Conservation (phyloP, 495 filamentous ascomycete genomes). For the Aspergillus mulundensis region DNA sequence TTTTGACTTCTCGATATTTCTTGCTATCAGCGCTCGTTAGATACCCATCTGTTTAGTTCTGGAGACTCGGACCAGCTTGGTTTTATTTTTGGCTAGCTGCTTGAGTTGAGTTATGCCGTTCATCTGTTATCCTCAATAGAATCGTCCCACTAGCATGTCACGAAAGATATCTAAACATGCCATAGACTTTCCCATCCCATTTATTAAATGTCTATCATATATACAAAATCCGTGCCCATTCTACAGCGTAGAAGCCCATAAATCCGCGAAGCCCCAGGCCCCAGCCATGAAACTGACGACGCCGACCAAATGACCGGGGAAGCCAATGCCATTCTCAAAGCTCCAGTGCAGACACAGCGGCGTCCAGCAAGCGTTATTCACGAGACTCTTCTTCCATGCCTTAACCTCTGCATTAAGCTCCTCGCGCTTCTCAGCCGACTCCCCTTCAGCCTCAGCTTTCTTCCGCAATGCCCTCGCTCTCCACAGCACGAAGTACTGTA, state of each 20-base stretch:
- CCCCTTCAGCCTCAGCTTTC: constrained; percentile 21
- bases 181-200: too few species aligned
- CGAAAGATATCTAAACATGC: too few species aligned
- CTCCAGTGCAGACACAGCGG: constrained; percentile 78
- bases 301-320: constrained; percentile 62
- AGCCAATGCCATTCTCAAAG: constrained; percentile 64
- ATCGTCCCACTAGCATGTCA: too few species aligned
- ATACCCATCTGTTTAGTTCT: neutral
- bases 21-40: neutral
- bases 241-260: constrained; percentile 32
- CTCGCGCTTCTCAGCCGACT: constrained; percentile 34
- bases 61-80: neutral
- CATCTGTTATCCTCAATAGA: too few species aligned
- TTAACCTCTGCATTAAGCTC: constrained; percentile 38
- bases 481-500: constrained; percentile 67
- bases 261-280: constrained; percentile 36
- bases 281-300: constrained; percentile 60
- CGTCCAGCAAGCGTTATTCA: constrained; percentile 53
- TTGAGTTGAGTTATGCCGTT: too few species aligned
- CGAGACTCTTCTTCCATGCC: constrained; percentile 42
- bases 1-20: neutral
- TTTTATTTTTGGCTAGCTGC: neutral
- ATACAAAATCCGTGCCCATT: neutral
- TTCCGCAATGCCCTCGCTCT: constrained; percentile 43
- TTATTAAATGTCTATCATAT: constrained; percentile 14